Evolutionary conservation across 2,329 filamentous ascomycete genomes (phyloP).

Genomic region (Cladorrhinum sp.): DNA sequence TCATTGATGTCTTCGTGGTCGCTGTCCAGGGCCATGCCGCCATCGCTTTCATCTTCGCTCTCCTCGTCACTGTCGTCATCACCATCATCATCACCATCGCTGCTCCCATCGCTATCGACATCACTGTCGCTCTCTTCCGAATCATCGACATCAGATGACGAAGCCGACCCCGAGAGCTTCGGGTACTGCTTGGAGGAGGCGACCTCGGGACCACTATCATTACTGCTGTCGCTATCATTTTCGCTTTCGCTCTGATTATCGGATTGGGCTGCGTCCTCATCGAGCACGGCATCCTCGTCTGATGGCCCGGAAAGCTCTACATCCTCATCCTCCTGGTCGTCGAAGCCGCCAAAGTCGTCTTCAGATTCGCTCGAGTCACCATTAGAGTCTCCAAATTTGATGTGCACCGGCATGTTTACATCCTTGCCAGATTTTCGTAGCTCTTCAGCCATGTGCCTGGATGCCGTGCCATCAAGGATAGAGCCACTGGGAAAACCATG

Average conservation of each 20-base stretch:
- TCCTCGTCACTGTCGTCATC: slow-evolving; percentile 11
- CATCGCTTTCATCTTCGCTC: slow-evolving; percentile 11
- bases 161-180: background rate
- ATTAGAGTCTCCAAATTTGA: slow-evolving; percentile 24
- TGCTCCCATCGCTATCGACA: slow-evolving; percentile 24
- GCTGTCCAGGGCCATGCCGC: background rate
- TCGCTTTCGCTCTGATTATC: slow-evolving; percentile 14
- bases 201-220: slow-evolving; percentile 26
- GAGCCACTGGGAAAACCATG: slow-evolving; percentile 41
- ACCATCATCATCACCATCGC: slow-evolving; percentile 26
- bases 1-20: slow-evolving; percentile 7
- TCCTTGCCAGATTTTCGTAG: slow-evolving; percentile 30
- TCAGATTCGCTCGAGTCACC: slow-evolving; percentile 19
- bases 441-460: slow-evolving; percentile 34
- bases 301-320: background rate
- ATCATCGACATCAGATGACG: background rate
- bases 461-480: slow-evolving; percentile 37
- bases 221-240: slow-evolving; percentile 27
- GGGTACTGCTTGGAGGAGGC: slow-evolving; percentile 20
- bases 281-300: background rate
- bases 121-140: slow-evolving; percentile 11
- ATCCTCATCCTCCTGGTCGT: slow-evolving; percentile 12
- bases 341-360: slow-evolving; percentile 16
- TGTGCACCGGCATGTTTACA: slow-evolving; percentile 30
- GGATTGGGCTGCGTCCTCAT: background rate